Percentiles rank a stretch among this genome's conserved stretches.
phyloP scores from a whole-genome alignment of 139 green algal species.

The Monoraphidium neglectum region DNA sequence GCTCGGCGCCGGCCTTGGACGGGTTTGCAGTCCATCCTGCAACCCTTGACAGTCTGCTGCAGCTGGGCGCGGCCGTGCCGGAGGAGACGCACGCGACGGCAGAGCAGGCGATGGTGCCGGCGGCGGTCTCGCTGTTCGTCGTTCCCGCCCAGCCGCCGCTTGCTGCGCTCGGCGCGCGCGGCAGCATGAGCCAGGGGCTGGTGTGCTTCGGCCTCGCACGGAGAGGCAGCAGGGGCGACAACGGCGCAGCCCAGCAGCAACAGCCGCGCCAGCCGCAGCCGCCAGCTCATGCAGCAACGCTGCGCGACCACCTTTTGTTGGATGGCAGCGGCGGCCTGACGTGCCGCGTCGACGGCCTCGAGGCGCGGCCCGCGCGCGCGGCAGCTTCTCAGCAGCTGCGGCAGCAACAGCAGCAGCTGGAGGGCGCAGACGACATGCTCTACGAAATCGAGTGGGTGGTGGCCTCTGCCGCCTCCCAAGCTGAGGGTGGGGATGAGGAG shows the following conservation, averaged over 20 bases:
- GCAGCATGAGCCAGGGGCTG: no score
- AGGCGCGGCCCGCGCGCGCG: slow-evolving; percentile 30
- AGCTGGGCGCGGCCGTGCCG: slow-evolving; percentile 60
- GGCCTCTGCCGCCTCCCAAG: no score
- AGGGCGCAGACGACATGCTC: slow-evolving; percentile 18
- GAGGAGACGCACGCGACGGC: no score
- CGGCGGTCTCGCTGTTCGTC: slow-evolving; percentile 33
- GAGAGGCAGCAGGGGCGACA: no score
- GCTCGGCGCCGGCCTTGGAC: background rate
- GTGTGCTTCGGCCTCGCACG: no score
- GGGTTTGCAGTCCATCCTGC: slow-evolving; percentile 49
- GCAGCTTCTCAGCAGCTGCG: background rate
- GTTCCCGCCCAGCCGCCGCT: no score
- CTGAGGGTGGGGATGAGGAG: no score
- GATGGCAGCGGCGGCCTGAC: slow-evolving; percentile 25
- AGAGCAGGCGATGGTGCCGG: slow-evolving; percentile 64
- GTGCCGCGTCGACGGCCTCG: slow-evolving; percentile 49
- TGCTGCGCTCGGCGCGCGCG: no score
- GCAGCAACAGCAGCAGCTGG: background rate
- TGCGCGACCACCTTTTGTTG: slow-evolving; percentile 41
- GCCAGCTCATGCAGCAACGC: background rate
- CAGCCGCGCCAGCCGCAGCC: background rate
- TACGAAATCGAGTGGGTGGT: slow-evolving; percentile 40
- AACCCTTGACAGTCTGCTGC: slow-evolving; percentile 49
- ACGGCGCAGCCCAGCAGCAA: no score